Base-by-base conservation (phyloP, 2,329 filamentous ascomycete species). In the Lachnellula occidentalis region DNA sequence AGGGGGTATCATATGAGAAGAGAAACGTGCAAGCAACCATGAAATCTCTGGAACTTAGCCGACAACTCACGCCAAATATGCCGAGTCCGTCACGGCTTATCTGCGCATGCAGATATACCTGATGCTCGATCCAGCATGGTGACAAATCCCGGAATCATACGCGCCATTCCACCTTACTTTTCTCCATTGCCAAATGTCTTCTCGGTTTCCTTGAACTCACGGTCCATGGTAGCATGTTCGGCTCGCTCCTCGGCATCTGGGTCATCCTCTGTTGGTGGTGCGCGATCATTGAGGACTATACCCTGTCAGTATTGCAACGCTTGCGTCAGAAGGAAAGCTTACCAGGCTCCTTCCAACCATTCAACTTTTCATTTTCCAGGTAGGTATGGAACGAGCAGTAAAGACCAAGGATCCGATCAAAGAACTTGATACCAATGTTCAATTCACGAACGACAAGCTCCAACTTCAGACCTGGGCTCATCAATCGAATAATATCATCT, bases 291-390 rank as follows among this genome's bases (percentile, higher is more conserved):
- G 5, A 57, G 59, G 46, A 64, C 65, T 67, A 24, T n/a, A 8
- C 12, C 7, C 7, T 34, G n/a, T 60, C 45, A 59, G 49, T 48
- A 36, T 19, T 3, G 39, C 24, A n/a, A 14, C 11, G 9, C 21
- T 31, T 31, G n/a, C 22, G n/a, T 27, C 21, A 15, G 8, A 21
- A 37, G 5, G 34, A 37, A 14, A 45, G 36, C 59, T 55, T 54
- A 66, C 66, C 58, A 41, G 85, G 85, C 22, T 78, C 71, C 67
- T 83, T 88, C 78, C 81, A 91, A 17, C 76, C 69, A 21, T 76
- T 63, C 85, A 92, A 88, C 60, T 88, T 72, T 61, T 86, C 81
- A 67, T 92, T 89, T 1, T 81, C 78, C 24, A 91, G 72, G 54
- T 82, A 81, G 0, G 75, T 78, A 65, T 87, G 82, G 66, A 87